Conservation (phyloP, 768 basidiomycete species). For the Lentinula sp. region DNA sequence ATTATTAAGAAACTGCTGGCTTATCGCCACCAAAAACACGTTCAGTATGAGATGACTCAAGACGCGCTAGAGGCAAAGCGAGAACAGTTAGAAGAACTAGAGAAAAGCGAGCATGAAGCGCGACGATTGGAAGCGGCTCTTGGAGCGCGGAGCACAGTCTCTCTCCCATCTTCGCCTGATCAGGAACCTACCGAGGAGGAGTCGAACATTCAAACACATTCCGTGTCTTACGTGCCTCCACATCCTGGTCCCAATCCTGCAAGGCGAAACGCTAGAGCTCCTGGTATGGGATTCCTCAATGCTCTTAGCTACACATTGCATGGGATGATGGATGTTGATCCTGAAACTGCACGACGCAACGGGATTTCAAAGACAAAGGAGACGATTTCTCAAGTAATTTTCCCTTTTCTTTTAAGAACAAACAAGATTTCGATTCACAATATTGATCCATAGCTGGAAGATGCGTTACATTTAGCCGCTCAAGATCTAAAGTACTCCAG, state of each 20-base stretch:
- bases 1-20: conserved; percentile 93
- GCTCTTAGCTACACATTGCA: conserved; percentile 93
- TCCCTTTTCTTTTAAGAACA: background rate
- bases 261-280: conserved; percentile 47
- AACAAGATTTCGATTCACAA: background rate
- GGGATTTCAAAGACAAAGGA: conserved; percentile 93
- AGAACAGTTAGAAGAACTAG: conserved; percentile 81
- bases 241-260: conserved; percentile 76
- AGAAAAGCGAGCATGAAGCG: conserved; percentile 90
- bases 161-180: conserved; percentile 17
- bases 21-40: conserved; percentile 97
- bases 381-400: conserved; percentile 82
- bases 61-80: conserved; percentile 81
- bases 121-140: conserved; percentile 85
- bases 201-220: conserved; percentile 19
- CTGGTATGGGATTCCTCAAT: conserved; percentile 82
- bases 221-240: conserved; percentile 55
- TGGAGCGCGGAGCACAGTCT: conserved; percentile 38
- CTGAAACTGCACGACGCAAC: conserved; percentile 90
- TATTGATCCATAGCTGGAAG: conserved; percentile 64
- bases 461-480: conserved; percentile 85
- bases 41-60: conserved; percentile 96
- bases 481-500: conserved; percentile 96
- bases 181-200: conserved; percentile 23
- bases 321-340: conserved; percentile 99